These are phyloP conservation scores for Metschnikowia lunata DNA, from an alignment of 805 yeast species.

Conservation along the genomic window DNA sequence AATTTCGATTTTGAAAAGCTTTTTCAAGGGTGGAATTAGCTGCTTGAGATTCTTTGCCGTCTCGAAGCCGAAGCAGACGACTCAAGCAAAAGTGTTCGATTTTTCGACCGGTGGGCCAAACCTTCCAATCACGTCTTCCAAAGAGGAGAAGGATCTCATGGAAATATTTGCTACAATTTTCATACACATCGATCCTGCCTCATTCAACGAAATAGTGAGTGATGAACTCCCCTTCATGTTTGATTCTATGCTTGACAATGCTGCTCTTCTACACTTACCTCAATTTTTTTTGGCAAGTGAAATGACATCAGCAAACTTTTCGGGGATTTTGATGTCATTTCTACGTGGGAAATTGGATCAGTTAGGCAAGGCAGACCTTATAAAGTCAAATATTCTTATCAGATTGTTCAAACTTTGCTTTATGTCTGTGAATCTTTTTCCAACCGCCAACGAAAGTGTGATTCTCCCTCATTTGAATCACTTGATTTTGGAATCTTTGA, in stretches of 20 bases:
- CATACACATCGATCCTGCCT: constrained; percentile 90
- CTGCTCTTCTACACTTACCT: constrained; percentile 84
- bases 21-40: constrained; percentile 79
- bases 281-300: constrained; percentile 93
- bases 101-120: constrained; percentile 77
- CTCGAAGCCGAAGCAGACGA: constrained; percentile 43
- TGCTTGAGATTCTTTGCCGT: constrained; percentile 74
- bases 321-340: constrained; percentile 76
- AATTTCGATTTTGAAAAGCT: constrained; percentile 63
- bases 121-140: constrained; percentile 79
- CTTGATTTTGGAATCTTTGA: constrained; percentile 74
- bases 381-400: constrained; percentile 74
- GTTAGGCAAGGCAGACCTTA: constrained; percentile 74
- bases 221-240: constrained; percentile 75
- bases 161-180: constrained; percentile 92
- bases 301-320: constrained; percentile 87
- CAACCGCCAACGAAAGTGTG: constrained; percentile 80
- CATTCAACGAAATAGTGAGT: constrained; percentile 88
- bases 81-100: constrained; percentile 35
- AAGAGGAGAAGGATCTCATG: constrained; percentile 93
- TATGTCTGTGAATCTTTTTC: constrained; percentile 92
- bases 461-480: constrained; percentile 83
- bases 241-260: constrained; percentile 73
- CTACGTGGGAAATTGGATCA: constrained; percentile 68
- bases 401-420: constrained; percentile 88